These are phyloP conservation scores for Phytophthora foliorum DNA, from an alignment of 352 stramenopile genomes.

Conservation along the genomic window DNA sequence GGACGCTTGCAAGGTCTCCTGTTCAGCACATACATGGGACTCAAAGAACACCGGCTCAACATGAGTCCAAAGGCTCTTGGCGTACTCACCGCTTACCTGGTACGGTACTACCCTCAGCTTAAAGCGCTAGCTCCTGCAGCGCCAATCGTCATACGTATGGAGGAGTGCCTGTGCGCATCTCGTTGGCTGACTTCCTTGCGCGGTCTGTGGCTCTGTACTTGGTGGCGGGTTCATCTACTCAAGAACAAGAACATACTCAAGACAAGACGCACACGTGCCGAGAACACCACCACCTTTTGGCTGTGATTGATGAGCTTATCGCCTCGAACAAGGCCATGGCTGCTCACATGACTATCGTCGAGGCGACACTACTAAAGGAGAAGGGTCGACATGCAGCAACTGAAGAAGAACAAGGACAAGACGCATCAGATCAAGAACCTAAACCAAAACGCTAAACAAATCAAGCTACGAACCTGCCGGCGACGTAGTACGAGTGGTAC, in stretches of 20 bases:
- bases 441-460: conserved; percentile 17
- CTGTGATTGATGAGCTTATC: too few relatives aligned
- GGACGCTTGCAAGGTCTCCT: neutral
- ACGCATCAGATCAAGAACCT: conserved; percentile 8
- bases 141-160: conserved; percentile 1
- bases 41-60: conserved; percentile 2
- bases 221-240: too few relatives aligned
- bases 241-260: neutral
- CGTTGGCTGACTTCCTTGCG: neutral
- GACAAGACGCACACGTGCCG: too few relatives aligned
- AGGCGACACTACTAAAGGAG: neutral
- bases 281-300: too few relatives aligned
- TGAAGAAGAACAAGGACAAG: neutral
- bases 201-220: too few relatives aligned
- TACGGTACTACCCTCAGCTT: too few relatives aligned
- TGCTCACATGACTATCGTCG: neutral
- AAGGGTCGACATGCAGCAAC: neutral
- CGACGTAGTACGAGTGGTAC: conserved; percentile 28
- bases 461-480: conserved; percentile 15
- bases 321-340: too few relatives aligned
- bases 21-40: conserved; percentile 8
- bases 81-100: too few relatives aligned
- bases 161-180: conserved; percentile 11
- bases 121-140: too few relatives aligned
- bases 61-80: too few relatives aligned